Evolutionary conservation across 1,139 yeast species (phyloP).

Genomic region (Wickerhamomyces sp.): DNA sequence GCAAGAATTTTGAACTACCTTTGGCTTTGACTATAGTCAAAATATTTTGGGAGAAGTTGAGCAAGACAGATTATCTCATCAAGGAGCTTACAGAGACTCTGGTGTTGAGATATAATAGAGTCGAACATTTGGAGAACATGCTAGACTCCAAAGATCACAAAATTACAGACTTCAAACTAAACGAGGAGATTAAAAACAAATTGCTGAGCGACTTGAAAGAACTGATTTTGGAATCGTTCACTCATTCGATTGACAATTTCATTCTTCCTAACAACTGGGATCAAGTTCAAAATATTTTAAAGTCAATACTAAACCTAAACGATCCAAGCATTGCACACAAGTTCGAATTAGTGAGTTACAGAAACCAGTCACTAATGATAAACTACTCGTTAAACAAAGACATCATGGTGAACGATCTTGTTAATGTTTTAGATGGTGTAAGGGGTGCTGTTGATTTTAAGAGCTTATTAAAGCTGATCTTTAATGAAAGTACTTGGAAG

Average conservation of each 20-base stretch:
- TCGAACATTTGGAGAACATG: slow-evolving; percentile 27
- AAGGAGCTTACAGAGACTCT: slow-evolving; percentile 57
- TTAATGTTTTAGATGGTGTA: slow-evolving; percentile 16
- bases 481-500: slow-evolving; percentile 34
- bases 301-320: slow-evolving; percentile 33
- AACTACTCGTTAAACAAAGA: slow-evolving; percentile 28
- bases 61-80: slow-evolving; percentile 47
- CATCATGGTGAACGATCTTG: slow-evolving; percentile 10
- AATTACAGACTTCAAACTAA: slow-evolving; percentile 33
- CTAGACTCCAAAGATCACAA: slow-evolving; percentile 30
- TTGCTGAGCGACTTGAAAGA: slow-evolving; percentile 26
- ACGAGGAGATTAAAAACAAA: slow-evolving; percentile 25
- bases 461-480: slow-evolving; percentile 11
- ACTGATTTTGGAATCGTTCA: slow-evolving; percentile 45
- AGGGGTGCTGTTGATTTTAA: slow-evolving; percentile 10
- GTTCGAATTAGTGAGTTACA: slow-evolving; percentile 54
- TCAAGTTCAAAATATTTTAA: slow-evolving; percentile 48
- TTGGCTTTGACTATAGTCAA: slow-evolving; percentile 53
- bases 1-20: slow-evolving; percentile 41
- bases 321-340: slow-evolving; percentile 41
- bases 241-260: slow-evolving; percentile 58
- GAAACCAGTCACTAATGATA: slow-evolving; percentile 69
- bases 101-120: slow-evolving; percentile 32
- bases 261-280: slow-evolving; percentile 78
- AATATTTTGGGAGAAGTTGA: slow-evolving; percentile 68